phyloP scores from a whole-genome alignment of 345 rosid genomes.

The Lepidium africanum region DNA sequence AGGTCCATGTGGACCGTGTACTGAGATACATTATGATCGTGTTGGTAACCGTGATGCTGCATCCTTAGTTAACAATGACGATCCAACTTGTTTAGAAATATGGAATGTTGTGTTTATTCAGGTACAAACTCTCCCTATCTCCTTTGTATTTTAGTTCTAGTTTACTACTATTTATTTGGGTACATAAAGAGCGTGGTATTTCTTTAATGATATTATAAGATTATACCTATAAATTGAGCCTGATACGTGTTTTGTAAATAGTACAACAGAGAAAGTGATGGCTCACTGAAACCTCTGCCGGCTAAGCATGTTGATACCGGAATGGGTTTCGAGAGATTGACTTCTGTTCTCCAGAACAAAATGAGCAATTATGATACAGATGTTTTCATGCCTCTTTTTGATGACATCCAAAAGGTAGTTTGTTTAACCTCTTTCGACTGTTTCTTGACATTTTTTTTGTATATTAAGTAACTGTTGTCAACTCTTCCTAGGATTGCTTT shows the following conservation, averaged over 20 bases:
- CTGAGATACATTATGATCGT: slow-evolving; percentile 93
- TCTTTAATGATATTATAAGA: neutral
- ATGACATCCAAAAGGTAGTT: slow-evolving; percentile 76
- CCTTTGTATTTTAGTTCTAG: neutral
- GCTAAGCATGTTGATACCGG: slow-evolving; percentile 99
- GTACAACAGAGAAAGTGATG: slow-evolving; percentile 92
- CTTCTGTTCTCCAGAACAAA: slow-evolving; percentile 86
- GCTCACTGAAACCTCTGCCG: slow-evolving; percentile 77
- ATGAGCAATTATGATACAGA: slow-evolving; percentile 99
- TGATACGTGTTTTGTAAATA: slow-evolving; percentile 20
- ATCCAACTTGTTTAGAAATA: slow-evolving; percentile 98
- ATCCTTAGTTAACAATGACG: slow-evolving; percentile 76
- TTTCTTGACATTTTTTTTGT: neutral
- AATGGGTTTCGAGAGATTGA: slow-evolving; percentile 92
- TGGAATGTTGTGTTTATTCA: slow-evolving; percentile 99
- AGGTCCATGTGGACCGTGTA: slow-evolving; percentile 99
- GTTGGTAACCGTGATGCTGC: slow-evolving; percentile 83
- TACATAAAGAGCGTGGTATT: neutral
- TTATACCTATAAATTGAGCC: neutral
- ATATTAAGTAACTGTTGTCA: neutral
- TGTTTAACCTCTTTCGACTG: neutral
- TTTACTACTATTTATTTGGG: neutral
- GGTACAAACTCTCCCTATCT: slow-evolving; percentile 35
- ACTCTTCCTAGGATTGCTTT: neutral
- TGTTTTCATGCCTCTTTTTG: slow-evolving; percentile 86